phyloP scores from a whole-genome alignment of 2,329 filamentous ascomycete genomes.

The Oidium heveae region DNA sequence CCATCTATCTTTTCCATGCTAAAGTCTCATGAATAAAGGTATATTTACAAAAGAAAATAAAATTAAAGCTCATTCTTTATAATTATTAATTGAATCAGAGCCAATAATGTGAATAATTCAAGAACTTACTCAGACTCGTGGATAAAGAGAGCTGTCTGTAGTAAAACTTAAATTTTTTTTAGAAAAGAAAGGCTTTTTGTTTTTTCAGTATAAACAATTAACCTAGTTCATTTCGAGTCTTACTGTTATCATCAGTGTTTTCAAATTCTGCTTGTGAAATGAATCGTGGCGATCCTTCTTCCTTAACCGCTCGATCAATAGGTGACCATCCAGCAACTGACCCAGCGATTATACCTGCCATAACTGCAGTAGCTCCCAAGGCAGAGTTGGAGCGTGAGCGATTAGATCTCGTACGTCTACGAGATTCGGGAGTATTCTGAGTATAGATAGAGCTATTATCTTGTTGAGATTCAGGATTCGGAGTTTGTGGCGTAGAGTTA shows the following conservation, averaged over 20 bases:
- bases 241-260: slow-evolving; percentile 13
- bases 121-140: no score
- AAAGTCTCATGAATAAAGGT: no score
- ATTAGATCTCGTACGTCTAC: slow-evolving; percentile 40
- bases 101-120: no score
- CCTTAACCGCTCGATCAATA: slow-evolving; percentile 27
- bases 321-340: slow-evolving; percentile 58
- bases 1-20: no score
- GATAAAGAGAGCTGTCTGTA: no score
- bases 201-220: no score
- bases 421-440: slow-evolving; percentile 26
- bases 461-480: slow-evolving; percentile 22
- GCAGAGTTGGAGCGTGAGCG: slow-evolving; percentile 40
- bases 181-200: no score
- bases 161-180: no score
- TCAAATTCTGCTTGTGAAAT: slow-evolving; percentile 16
- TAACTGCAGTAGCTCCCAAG: slow-evolving; percentile 48
- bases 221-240: no score
- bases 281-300: slow-evolving; percentile 11
- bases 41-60: no score
- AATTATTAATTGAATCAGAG: no score
- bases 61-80: no score
- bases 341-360: slow-evolving; percentile 63
- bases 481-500: slow-evolving; percentile 41
- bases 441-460: slow-evolving; percentile 23